phyloP scores from a whole-genome alignment of 352 stramenopile species.

The Halophytophthora polymorphica region DNA sequence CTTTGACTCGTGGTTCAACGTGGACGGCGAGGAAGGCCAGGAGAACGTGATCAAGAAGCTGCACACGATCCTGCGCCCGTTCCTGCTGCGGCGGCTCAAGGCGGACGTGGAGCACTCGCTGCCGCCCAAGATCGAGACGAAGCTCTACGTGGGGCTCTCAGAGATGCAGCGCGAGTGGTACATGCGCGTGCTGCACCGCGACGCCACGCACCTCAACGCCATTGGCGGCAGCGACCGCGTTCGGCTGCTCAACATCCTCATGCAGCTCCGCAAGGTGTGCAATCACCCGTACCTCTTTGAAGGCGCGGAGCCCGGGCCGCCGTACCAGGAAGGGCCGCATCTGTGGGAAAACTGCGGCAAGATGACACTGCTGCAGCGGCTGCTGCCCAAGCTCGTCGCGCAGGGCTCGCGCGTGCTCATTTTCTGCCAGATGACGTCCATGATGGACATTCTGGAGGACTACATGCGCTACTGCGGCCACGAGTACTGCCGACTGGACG shows the following conservation, averaged over 20 bases:
- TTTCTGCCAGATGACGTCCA: slow-evolving; percentile 99
- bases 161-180: slow-evolving; percentile 99
- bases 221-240: slow-evolving; percentile 95
- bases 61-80: slow-evolving; percentile 97
- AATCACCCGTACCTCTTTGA: slow-evolving; percentile 99
- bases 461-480: slow-evolving; percentile 93
- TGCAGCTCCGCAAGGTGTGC: slow-evolving; percentile 98
- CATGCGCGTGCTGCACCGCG: slow-evolving; percentile 95
- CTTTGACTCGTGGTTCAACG: slow-evolving; percentile 99
- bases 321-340: slow-evolving; percentile 95
- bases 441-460: slow-evolving; percentile 99
- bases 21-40: slow-evolving; percentile 94
- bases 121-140: slow-evolving; percentile 98
- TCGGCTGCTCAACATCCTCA: slow-evolving; percentile 97
- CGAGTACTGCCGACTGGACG: slow-evolving; percentile 85
- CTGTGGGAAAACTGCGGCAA: slow-evolving; percentile 99
- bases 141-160: slow-evolving; percentile 97
- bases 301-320: slow-evolving; percentile 95
- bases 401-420: slow-evolving; percentile 95
- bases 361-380: slow-evolving; percentile 95
- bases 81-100: slow-evolving; percentile 98
- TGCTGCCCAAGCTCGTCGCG: slow-evolving; percentile 84
- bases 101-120: slow-evolving; percentile 96
- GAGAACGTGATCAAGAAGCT: slow-evolving; percentile 98
- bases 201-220: slow-evolving; percentile 96